phyloP scores from a whole-genome alignment of 805 yeast species.

The Candida sonorensis region DNA sequence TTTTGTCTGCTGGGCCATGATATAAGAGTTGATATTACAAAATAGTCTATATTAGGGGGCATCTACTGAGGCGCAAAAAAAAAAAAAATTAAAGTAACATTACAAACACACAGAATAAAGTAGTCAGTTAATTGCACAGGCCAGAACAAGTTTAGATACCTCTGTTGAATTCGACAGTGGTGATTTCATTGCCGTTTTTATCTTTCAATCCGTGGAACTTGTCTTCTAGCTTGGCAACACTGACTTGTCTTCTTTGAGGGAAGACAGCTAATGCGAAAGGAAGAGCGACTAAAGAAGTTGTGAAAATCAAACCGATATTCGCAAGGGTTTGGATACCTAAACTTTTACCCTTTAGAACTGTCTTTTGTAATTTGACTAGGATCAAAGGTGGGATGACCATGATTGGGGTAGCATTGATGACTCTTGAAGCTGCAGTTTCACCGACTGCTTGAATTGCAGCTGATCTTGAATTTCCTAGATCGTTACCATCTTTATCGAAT shows the following conservation, averaged over 20 bases:
- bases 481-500: conserved; percentile 54
- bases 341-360: conserved; percentile 62
- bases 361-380: conserved; percentile 69
- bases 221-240: conserved; percentile 55
- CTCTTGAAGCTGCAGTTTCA: conserved; percentile 93
- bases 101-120: no score
- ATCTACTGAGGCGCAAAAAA: no score
- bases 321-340: conserved; percentile 56
- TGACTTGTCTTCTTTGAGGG: conserved; percentile 76
- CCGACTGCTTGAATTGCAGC: conserved; percentile 95
- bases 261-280: conserved; percentile 95
- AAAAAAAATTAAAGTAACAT: no score
- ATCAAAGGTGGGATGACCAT: conserved; percentile 95
- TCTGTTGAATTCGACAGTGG: conserved; percentile 77
- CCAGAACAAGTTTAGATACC: conserved; percentile 87
- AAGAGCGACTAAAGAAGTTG: conserved; percentile 77
- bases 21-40: no score
- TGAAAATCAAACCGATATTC: conserved; percentile 81
- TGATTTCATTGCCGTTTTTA: conserved; percentile 49
- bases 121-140: no score
- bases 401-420: conserved; percentile 92
- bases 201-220: conserved; percentile 57
- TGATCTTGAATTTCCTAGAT: conserved; percentile 64
- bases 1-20: no score
- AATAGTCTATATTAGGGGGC: no score